Percentiles rank a stretch among this genome's conserved stretches.
phyloP scores from a whole-genome alignment of 306 rosid genomes.

The Cucurbita maxima region DNA sequence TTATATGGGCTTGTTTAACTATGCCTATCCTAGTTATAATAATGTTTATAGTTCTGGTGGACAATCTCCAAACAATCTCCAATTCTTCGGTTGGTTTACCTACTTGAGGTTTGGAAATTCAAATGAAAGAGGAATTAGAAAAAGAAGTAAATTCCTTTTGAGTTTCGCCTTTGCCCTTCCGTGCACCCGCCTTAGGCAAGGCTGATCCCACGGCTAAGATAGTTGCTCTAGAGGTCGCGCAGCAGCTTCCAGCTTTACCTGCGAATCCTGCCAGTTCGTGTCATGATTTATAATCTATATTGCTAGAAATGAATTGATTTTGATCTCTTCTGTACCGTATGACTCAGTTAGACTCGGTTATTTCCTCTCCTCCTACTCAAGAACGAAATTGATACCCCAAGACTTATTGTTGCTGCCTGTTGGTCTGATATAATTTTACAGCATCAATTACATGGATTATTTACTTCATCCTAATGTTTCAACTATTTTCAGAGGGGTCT shows the following conservation, averaged over 20 bases:
- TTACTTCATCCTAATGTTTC: neutral
- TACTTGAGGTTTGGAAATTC: too few relatives aligned
- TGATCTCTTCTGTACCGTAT: neutral
- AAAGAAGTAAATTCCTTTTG: too few relatives aligned
- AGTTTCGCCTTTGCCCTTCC: too few relatives aligned
- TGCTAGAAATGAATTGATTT: neutral
- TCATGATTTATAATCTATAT: neutral
- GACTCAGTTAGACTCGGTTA: neutral
- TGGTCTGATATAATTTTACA: neutral
- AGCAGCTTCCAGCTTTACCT: too few relatives aligned
- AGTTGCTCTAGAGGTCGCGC: too few relatives aligned
- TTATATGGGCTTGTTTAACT: neutral
- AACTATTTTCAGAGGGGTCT: conserved; percentile 26
- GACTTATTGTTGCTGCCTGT: neutral
- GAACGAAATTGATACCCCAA: neutral
- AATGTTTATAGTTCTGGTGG: neutral
- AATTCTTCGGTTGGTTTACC: neutral
- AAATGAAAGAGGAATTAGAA: too few relatives aligned
- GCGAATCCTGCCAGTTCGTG: neutral
- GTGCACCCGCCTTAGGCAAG: too few relatives aligned
- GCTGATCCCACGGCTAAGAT: too few relatives aligned
- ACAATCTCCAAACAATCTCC: neutral
- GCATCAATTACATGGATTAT: neutral
- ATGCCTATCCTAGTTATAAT: neutral
- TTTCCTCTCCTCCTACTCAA: neutral